Base-by-base conservation (phyloP, 2,329 filamentous ascomycete species). In the Ophiostoma himal-ulmi region DNA sequence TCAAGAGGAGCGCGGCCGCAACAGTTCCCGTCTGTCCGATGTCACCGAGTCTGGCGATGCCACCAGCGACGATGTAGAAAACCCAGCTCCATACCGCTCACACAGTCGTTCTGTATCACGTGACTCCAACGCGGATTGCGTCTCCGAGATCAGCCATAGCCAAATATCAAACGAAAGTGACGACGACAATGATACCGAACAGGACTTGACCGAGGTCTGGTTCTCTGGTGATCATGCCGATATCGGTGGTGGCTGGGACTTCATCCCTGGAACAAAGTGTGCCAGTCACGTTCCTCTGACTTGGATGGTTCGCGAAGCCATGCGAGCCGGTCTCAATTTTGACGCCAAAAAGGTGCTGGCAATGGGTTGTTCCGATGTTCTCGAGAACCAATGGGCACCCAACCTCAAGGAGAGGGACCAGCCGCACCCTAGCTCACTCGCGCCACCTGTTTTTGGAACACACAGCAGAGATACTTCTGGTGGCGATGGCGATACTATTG, bases 141-240 rank as follows among this genome's bases (percentile, higher is more conserved):
- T 57, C 5, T 57, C 52, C 8, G 52, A 57, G 22, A 26, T 57
- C 11, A 57, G 52, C 52, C 52, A 57, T 57, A 22, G 52, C 52
- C n/a, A 8, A 22, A 0, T 57, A 2, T 76, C 75, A 22, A 77
- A 78, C 5, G 69, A 72, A 2, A 73, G 72, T 1, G 73, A 81
- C 0, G 80, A 82, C 6, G 81, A 83, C 10, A 82, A 84, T 30
- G 82, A 83, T 1, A 79, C 78, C 0, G 82, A 84, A 0, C 91
- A 94, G 75, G 90, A 94, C 74, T 90, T 94, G 67, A 86, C 91
- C 71, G 92, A 95, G 75, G 85, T 94, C 0, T 92, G 90, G 89
- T 95, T 95, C 75, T 84, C 91, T 0, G 92, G 92, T 10, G 88
- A 89, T 13, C 92, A 96, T 73, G 91, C 87, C 1, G 91, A 94